phyloP scores from a whole-genome alignment of 805 yeast genomes.

The Hanseniaspora opuntiae region DNA sequence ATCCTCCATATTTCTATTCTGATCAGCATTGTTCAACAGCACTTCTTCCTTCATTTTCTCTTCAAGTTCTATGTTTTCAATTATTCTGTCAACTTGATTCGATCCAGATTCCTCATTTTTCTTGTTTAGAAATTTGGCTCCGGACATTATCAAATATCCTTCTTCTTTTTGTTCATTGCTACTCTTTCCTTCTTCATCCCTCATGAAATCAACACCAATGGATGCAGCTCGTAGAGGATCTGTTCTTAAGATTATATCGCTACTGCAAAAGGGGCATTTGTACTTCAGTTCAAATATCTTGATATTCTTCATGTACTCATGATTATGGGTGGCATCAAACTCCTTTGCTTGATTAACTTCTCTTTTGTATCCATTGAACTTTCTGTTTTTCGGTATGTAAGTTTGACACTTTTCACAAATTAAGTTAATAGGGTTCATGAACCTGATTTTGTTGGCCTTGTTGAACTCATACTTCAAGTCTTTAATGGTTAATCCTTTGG shows the following conservation, averaged over 20 bases:
- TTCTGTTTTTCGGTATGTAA: constrained; percentile 8
- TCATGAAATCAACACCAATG: background rate
- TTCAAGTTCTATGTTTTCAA: constrained; percentile 2
- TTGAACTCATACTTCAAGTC: constrained; percentile 9
- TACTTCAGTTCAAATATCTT: constrained; percentile 9
- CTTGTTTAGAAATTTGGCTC: background rate
- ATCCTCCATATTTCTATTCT: background rate
- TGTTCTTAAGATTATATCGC: constrained; percentile 6
- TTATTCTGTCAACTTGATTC: background rate
- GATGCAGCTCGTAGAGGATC: constrained; percentile 8
- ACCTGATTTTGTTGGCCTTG: constrained; percentile 5
- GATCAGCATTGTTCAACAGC: background rate
- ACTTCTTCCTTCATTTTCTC: constrained; percentile 1
- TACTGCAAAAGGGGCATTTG: constrained; percentile 4
- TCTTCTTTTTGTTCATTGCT: constrained; percentile 9
- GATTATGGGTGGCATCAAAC: background rate
- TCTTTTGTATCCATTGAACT: constrained; percentile 11
- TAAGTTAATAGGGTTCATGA: constrained; percentile 6
- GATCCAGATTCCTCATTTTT: background rate
- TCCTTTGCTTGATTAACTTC: constrained; percentile 5
- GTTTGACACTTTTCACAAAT: background rate
- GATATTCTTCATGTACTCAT: background rate
- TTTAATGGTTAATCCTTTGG: background rate
- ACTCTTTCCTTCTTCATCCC: constrained; percentile 1
- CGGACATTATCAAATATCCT: background rate